Evolutionary conservation across 1,284 basidiomycete species (phyloP).

Genomic region (Cutaneotrichosporon spelunceum): DNA sequence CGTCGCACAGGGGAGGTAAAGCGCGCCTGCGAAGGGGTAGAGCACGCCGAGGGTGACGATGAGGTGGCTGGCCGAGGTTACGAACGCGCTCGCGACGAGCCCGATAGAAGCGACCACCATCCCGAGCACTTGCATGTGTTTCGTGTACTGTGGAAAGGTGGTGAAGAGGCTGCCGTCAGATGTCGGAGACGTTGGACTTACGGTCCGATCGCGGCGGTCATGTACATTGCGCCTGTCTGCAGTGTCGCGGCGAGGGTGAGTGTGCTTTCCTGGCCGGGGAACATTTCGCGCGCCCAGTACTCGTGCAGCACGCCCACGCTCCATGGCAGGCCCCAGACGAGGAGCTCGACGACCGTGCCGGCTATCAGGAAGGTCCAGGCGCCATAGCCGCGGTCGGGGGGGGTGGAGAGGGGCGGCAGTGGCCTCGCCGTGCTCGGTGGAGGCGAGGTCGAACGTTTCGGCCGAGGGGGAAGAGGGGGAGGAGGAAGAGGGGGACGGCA

Average conservation of each 20-base stretch:
- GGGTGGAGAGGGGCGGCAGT: constrained; percentile 32
- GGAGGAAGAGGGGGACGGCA: too few relatives aligned
- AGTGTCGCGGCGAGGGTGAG: constrained; percentile 48
- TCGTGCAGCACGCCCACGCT: constrained; percentile 46
- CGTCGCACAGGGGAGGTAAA: constrained; percentile 48
- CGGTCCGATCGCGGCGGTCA: constrained; percentile 41
- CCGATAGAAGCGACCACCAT: constrained; percentile 29
- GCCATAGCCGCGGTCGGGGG: constrained; percentile 40
- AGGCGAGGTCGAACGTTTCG: constrained; percentile 3
- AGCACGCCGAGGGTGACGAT: constrained; percentile 44
- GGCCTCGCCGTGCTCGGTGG: background rate
- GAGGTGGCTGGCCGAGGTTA: constrained; percentile 47
- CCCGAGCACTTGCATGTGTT: constrained; percentile 32
- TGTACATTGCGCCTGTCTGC: constrained; percentile 47
- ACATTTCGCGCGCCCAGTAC: constrained; percentile 42
- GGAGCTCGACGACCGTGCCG: constrained; percentile 42
- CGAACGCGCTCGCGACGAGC: constrained; percentile 44
- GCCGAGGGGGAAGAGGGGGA: background rate
- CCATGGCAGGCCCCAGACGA: constrained; percentile 49
- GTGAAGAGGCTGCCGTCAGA: constrained; percentile 31
- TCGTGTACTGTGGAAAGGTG: constrained; percentile 33
- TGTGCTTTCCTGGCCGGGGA: constrained; percentile 31
- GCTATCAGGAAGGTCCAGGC: constrained; percentile 48
- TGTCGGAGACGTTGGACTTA: constrained; percentile 21
- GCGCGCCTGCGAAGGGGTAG: constrained; percentile 44